These are phyloP conservation scores for Wickerhamomyces sydowiorum DNA, from an alignment of 805 yeast genomes.

Conservation along the genomic window DNA sequence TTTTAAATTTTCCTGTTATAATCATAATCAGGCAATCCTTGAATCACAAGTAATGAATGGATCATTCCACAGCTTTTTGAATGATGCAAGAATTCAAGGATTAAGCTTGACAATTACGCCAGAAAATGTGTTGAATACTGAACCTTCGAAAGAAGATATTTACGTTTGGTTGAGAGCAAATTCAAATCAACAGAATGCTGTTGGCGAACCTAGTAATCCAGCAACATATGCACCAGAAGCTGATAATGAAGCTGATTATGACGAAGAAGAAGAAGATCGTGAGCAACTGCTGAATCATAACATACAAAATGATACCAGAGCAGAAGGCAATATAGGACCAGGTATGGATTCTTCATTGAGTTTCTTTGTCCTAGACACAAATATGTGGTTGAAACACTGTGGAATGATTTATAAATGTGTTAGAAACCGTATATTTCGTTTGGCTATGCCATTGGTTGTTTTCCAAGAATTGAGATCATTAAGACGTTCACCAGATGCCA, in stretches of 20 bases:
- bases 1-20: constrained; percentile 31
- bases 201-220: constrained; percentile 4
- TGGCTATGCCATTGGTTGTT: constrained; percentile 67
- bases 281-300: constrained; percentile 6
- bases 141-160: constrained; percentile 2
- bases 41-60: constrained; percentile 1
- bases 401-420: constrained; percentile 70
- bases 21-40: constrained; percentile 6
- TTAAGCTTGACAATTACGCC: constrained; percentile 2
- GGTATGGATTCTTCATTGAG: constrained; percentile 53
- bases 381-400: constrained; percentile 77
- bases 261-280: constrained; percentile 4
- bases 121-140: constrained; percentile 5
- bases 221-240: constrained; percentile 2
- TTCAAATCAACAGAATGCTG: constrained; percentile 2
- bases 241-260: constrained; percentile 13
- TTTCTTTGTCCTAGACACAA: constrained; percentile 64
- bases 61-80: background rate
- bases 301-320: constrained; percentile 4
- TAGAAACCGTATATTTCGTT: constrained; percentile 49
- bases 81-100: constrained; percentile 11
- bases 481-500: constrained; percentile 64
- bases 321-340: constrained; percentile 46
- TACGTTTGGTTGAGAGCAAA: constrained; percentile 5
- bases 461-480: constrained; percentile 73